These are phyloP conservation scores for Alectoria sarmentosa DNA, from an alignment of 495 filamentous ascomycete genomes.

Conservation along the genomic window DNA sequence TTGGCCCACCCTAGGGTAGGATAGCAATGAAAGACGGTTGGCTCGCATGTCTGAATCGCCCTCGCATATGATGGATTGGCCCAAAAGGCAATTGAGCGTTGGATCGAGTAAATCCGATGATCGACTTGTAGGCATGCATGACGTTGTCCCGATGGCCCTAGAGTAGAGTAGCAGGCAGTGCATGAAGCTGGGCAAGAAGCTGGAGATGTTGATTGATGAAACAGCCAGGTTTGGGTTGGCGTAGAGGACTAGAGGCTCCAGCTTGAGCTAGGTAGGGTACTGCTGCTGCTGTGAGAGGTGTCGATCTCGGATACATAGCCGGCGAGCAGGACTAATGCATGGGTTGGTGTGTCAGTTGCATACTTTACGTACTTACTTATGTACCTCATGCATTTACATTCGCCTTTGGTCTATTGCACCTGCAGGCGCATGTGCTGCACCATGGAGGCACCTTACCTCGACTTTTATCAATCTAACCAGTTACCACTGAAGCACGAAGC, in stretches of 20 bases:
- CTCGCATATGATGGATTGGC: background rate
- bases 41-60: conserved; percentile 9
- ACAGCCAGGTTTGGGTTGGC: background rate
- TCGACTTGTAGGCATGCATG: background rate
- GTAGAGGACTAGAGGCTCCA: background rate
- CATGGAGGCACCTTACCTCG: too few species aligned
- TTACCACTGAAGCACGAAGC: background rate
- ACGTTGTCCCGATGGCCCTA: background rate
- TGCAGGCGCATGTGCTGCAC: background rate
- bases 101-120: background rate
- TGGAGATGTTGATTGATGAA: background rate
- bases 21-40: conserved; percentile 17
- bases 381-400: too few species aligned
- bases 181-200: too few species aligned
- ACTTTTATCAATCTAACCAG: background rate
- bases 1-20: conserved; percentile 14
- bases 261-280: background rate
- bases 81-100: background rate
- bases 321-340: conserved; percentile 1
- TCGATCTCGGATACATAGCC: background rate
- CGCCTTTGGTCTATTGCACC: too few species aligned
- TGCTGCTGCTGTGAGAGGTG: background rate
- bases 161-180: too few species aligned
- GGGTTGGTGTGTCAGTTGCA: background rate
- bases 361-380: too few species aligned